phyloP scores from a whole-genome alignment of 2,329 filamentous ascomycete genomes.

The Pestalotiopsis sp. region DNA sequence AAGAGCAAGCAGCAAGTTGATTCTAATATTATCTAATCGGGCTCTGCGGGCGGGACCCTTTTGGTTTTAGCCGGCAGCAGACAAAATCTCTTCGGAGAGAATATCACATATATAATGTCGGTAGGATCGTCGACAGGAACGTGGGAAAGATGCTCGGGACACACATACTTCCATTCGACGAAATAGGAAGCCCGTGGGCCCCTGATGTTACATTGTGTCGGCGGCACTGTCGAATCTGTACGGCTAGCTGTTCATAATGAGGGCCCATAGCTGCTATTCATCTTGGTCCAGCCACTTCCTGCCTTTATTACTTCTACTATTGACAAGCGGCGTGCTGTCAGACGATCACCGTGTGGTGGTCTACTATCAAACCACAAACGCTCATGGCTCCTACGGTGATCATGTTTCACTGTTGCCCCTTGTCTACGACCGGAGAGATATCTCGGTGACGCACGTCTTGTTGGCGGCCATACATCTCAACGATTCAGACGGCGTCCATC shows the following conservation, averaged over 20 bases:
- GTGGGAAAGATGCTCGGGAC: too few relatives aligned
- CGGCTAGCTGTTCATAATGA: background rate
- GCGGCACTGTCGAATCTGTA: background rate
- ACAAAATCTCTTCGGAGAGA: background rate
- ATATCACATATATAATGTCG: too few relatives aligned
- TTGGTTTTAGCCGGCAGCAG: background rate
- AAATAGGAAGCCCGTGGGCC: background rate
- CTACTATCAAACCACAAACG: conserved; percentile 56
- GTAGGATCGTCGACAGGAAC: too few relatives aligned
- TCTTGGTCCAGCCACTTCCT: conserved; percentile 23
- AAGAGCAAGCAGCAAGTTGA: background rate
- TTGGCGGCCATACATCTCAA: conserved; percentile 87
- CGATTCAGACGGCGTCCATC: conserved; percentile 63
- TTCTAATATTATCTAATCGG: background rate
- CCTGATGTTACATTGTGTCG: background rate
- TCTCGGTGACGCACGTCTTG: conserved; percentile 76
- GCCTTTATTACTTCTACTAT: conserved; percentile 24
- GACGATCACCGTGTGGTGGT: conserved; percentile 46
- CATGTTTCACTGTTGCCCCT: conserved; percentile 58
- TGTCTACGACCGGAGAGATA: conserved; percentile 44
- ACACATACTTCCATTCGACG: too few relatives aligned
- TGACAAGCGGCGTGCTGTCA: conserved; percentile 19
- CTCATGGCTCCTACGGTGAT: conserved; percentile 43
- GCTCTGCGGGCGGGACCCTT: background rate
- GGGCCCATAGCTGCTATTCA: conserved; percentile 16